Percentiles rank a stretch among this genome's conserved stretches.
Evolutionary conservation across 2,329 filamentous ascomycete species (phyloP).

Genomic region (Hypomyces perniciosus): DNA sequence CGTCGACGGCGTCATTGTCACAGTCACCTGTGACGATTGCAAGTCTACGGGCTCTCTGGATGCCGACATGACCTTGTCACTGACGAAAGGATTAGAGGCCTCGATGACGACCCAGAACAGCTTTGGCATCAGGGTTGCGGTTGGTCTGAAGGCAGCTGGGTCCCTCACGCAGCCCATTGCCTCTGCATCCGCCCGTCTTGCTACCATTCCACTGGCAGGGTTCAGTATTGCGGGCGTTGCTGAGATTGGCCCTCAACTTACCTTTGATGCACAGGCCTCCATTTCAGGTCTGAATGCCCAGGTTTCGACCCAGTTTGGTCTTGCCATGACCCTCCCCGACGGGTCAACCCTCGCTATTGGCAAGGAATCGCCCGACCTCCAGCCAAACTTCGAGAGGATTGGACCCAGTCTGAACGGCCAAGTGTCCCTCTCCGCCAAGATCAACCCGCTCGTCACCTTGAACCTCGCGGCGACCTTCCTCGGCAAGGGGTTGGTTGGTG

Average conservation of each 20-base stretch:
- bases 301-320: slow-evolving; percentile 2
- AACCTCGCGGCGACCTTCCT: slow-evolving; percentile 7
- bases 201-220: slow-evolving; percentile 6
- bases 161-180: not conserved
- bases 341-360: not conserved
- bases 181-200: not conserved
- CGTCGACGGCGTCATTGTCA: slow-evolving; percentile 1
- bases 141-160: slow-evolving; percentile 4
- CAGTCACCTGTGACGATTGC: slow-evolving; percentile 4
- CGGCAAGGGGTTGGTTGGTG: slow-evolving; percentile 8
- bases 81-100: slow-evolving; percentile 4
- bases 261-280: slow-evolving; percentile 2
- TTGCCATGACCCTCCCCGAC: slow-evolving; percentile 7
- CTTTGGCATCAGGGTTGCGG: slow-evolving; percentile 2
- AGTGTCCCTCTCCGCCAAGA: not conserved
- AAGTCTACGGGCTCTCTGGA: slow-evolving; percentile 2
- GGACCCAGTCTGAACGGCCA: not conserved
- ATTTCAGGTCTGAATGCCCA: slow-evolving; percentile 3
- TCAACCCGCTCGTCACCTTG: slow-evolving; percentile 1
- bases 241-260: slow-evolving; percentile 9
- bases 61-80: slow-evolving; percentile 6
- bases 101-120: slow-evolving; percentile 3
- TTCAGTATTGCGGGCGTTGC: slow-evolving; percentile 8
- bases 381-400: not conserved
- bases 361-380: not conserved